A percentile compares a stretch with the other conserved stretches of the same genome.
phyloP scores from a whole-genome alignment of 2,329 filamentous ascomycete genomes.

The Sporothrix pallida region DNA sequence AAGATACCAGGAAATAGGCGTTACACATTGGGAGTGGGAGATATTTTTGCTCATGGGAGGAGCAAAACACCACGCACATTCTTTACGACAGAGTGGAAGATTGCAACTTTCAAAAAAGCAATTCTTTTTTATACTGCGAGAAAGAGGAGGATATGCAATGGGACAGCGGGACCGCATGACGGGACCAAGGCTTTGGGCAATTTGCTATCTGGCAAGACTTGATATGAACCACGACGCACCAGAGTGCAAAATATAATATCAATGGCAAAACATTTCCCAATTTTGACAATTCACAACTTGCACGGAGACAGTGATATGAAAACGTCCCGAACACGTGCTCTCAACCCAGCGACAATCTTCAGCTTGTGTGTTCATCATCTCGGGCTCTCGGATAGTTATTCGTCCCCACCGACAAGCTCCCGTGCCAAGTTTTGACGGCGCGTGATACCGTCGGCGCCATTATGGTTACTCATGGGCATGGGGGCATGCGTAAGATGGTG shows the following conservation, averaged over 20 bases:
- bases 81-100: slow-evolving; percentile 11
- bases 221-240: background rate
- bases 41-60: background rate
- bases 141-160: slow-evolving; percentile 1
- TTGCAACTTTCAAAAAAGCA: background rate
- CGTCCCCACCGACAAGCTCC: background rate
- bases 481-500: background rate
- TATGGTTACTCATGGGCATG: background rate
- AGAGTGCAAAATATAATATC: background rate
- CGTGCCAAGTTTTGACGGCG: slow-evolving; percentile 15
- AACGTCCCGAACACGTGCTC: background rate
- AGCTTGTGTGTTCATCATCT: background rate
- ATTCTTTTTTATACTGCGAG: slow-evolving; percentile 3
- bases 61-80: slow-evolving; percentile 7
- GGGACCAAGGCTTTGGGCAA: background rate
- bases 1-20: slow-evolving; percentile 54
- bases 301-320: background rate
- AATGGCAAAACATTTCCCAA: slow-evolving; percentile 13
- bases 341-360: background rate
- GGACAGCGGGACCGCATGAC: background rate
- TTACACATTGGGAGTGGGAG: slow-evolving; percentile 41
- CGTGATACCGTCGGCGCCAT: background rate
- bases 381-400: background rate
- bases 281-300: background rate
- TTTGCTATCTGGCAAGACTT: slow-evolving; percentile 2